phyloP scores from a whole-genome alignment of 1,139 yeast genomes.

The Pneumocystis canis region DNA sequence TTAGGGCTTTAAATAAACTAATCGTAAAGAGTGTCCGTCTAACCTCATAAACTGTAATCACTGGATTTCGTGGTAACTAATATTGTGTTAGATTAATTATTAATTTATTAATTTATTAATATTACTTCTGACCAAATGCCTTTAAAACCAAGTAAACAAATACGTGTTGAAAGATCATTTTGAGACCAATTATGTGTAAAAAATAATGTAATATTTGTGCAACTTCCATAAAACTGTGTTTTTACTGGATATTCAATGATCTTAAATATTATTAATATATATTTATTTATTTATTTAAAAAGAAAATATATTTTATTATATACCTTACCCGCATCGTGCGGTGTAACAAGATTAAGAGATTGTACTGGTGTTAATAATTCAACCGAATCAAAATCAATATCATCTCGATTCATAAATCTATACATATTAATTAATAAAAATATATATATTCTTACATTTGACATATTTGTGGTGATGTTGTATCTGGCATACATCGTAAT shows the following conservation, averaged over 20 bases:
- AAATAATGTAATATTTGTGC: slow-evolving; percentile 51
- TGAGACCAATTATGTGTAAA: slow-evolving; percentile 54
- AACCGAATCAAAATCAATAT: slow-evolving; percentile 57
- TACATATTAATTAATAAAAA: too few relatives aligned
- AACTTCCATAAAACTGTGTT: slow-evolving; percentile 57
- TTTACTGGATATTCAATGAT: slow-evolving; percentile 78
- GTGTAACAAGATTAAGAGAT: slow-evolving; percentile 47
- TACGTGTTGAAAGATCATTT: slow-evolving; percentile 33
- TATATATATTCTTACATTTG: slow-evolving; percentile 32
- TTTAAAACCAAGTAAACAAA: slow-evolving; percentile 63
- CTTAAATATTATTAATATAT: slow-evolving; percentile 14
- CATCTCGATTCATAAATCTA: slow-evolving; percentile 42
- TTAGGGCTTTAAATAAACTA: too few relatives aligned
- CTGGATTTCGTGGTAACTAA: slow-evolving; percentile 48
- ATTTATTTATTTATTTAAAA: too few relatives aligned
- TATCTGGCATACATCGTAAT: slow-evolving; percentile 49
- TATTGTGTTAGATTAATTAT: neutral
- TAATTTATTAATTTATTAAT: neutral
- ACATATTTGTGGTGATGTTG: slow-evolving; percentile 51
- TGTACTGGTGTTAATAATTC: slow-evolving; percentile 38
- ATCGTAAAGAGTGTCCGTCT: too few relatives aligned
- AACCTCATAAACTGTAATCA: slow-evolving; percentile 58
- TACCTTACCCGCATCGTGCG: slow-evolving; percentile 22
- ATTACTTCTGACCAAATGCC: slow-evolving; percentile 48
- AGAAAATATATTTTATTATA: too few relatives aligned